Evolutionary conservation across 148 eudicot genomes (phyloP), one percentile per base, ranked within the genome.

Genomic region (Vaccinium darrowii): DNA sequence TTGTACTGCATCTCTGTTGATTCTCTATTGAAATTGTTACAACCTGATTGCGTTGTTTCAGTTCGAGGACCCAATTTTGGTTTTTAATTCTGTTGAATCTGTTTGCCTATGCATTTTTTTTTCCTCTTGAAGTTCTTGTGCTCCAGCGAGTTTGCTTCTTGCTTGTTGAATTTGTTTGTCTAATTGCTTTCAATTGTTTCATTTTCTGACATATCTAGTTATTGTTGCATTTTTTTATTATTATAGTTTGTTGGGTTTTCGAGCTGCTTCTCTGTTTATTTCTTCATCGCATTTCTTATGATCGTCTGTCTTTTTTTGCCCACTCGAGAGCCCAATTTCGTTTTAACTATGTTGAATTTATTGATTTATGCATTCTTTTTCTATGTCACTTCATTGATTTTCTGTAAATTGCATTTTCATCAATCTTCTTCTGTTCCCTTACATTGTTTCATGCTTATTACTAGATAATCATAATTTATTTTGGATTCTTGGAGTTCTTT

Each of bases 371-470:
- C 14, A 65, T 65, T 65, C 30, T 65, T 60, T 62, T 62, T 62
- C 12, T 11, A 67, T 30, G 77, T 72, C 77, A 16, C 50, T 82
- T 65, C 49, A 76, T 81, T 81, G 76, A 65, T 65, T 75, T 63
- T n/a, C 21, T 49, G 3, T 25, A 76, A 7, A 76, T 65, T 63
- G 21, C 13, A 2, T 18, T 13, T 21, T 77, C 27, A 50, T 12
- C n/a, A n/a, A 19, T 62, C 27, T 39, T 49, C 47, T 82, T 10
- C 49, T 69, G 9, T 63, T 43, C 39, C 51, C 47, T 47, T 63
- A 23, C 12, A 30, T 65, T 12, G 27, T 13, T 62, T 47, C 25
- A 18, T 12, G 5, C 51, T 50, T 82, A 7, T 19, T 19, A 27
- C 4, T 51, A 30, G 23, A 0, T 67, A 19, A 49, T 30, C 33